A percentile compares a stretch with the other conserved stretches of the same genome.
phyloP scores from a whole-genome alignment of 148 eudicot genomes.

The Selenicereus undatus region DNA sequence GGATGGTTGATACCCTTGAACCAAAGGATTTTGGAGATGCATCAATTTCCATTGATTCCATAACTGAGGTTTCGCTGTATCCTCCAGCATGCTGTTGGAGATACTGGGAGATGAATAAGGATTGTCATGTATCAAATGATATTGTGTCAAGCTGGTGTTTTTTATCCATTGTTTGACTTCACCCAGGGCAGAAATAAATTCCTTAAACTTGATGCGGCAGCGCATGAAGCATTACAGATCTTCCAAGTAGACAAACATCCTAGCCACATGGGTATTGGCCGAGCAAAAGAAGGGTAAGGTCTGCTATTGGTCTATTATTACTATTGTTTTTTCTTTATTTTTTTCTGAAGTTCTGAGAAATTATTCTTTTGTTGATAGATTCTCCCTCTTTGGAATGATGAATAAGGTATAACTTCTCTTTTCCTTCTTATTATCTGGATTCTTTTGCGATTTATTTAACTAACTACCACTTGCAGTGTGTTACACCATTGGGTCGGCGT shows the following conservation, averaged over 20 bases:
- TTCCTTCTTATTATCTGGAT: slow-evolving; percentile 8
- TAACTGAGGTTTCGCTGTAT: slow-evolving; percentile 87
- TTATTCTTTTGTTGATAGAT: slow-evolving; percentile 42
- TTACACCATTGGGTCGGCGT: slow-evolving; percentile 94
- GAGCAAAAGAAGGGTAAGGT: slow-evolving; percentile 97
- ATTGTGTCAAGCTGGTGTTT: slow-evolving; percentile 9
- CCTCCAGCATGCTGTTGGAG: slow-evolving; percentile 29
- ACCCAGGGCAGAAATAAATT: slow-evolving; percentile 64
- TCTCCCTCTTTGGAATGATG: slow-evolving; percentile 99
- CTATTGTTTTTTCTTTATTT: not conserved
- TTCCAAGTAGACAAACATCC: slow-evolving; percentile 98
- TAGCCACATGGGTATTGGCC: slow-evolving; percentile 99
- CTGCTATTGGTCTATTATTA: slow-evolving; percentile 17
- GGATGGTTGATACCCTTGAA: slow-evolving; percentile 77
- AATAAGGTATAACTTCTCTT: slow-evolving; percentile 58
- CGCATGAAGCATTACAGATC: slow-evolving; percentile 93
- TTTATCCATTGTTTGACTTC: slow-evolving; percentile 29
- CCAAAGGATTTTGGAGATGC: slow-evolving; percentile 67
- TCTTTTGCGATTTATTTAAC: slow-evolving; percentile 15
- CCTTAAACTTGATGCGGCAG: slow-evolving; percentile 88
- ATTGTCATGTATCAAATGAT: slow-evolving; percentile 1
- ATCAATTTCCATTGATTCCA: slow-evolving; percentile 73
- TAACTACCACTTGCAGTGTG: slow-evolving; percentile 59
- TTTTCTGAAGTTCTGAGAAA: slow-evolving; percentile 15
- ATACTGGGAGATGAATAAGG: not conserved